Base-by-base conservation (phyloP, 768 basidiomycete species). In the Naganishia friedmannii region DNA sequence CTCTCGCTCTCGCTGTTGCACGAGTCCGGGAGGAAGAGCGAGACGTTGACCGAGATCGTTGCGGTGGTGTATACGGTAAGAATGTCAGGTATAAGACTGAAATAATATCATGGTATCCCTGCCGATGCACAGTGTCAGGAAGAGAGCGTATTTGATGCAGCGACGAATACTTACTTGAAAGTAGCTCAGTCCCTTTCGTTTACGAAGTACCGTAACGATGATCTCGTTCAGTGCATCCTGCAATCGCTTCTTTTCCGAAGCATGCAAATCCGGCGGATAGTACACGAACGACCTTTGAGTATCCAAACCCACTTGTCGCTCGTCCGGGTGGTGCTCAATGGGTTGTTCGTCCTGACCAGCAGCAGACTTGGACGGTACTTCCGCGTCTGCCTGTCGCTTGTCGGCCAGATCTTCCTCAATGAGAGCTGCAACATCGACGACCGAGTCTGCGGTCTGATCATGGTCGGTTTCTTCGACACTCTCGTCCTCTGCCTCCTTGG, bases 81-180 rank as follows among this genome's bases (percentile, higher is more conserved):
- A 77, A 80, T 4, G 81, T 80, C 13, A 82, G 71, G 68, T 80
- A 80, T 3, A 96, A 71, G 15, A 96, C 92, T 0, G 91, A 90
- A 26, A 92, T 84, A 53, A 97, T 92, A 76, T 96, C 93, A 77
- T 96, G 93, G 80, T 90, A 95, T 54, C 93, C 93, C 88, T 94
- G 78, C 34, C 12, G 31, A 32, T 55, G 32, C 39, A 45, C 7
- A 21, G 17, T 34, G 19, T 6, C 21, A 15, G 21, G 3, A n/a
- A 0, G 1, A 15, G 12, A 12, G 26, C 8, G 29, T 34, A 39
- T 42, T n/a, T 39, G 5, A 42, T 48, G 34, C 19, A 34, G 45
- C 7, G 23, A 13, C 6, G 56, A 17, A 48, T 0, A 72, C 80
- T 42, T 39, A 88, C 90, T 83, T 93, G 91, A 74, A 94, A 95